A percentile compares a stretch with the other conserved stretches of the same genome.
These are phyloP conservation scores for Mortierella sp. DNA, from an alignment of 371 early-diverging fungal species.

Conservation along the genomic window DNA sequence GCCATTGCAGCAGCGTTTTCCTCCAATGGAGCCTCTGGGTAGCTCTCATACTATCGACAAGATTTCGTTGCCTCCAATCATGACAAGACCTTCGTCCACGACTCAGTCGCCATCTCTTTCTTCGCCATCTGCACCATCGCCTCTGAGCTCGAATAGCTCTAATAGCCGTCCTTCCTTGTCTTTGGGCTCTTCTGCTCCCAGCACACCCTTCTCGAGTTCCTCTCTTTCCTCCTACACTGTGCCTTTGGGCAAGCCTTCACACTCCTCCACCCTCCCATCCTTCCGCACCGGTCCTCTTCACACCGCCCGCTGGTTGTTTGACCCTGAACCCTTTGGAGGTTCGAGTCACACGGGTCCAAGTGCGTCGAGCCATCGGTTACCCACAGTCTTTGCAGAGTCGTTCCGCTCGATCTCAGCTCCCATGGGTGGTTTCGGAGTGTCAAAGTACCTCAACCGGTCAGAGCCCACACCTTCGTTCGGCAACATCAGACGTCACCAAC, in stretches of 20 bases:
- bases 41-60: conserved; percentile 17
- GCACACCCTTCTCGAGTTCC: conserved; percentile 1
- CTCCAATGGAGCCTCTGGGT: conserved; percentile 8
- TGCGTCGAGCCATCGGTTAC: conserved; percentile 27
- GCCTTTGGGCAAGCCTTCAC: conserved; percentile 32
- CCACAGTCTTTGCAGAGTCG: conserved; percentile 44
- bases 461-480: conserved; percentile 32
- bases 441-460: conserved; percentile 49
- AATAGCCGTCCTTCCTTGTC: conserved; percentile 16
- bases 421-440: conserved; percentile 57
- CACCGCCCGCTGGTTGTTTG: conserved; percentile 50
- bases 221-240: conserved; percentile 32
- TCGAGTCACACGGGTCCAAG: conserved; percentile 23
- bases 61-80: conserved; percentile 45
- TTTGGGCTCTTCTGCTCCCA: conserved; percentile 15
- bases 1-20: conserved; percentile 11
- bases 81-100: conserved; percentile 14
- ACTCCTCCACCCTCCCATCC: conserved; percentile 37
- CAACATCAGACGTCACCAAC: conserved; percentile 41
- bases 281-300: conserved; percentile 50
- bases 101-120: conserved; percentile 22
- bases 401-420: conserved; percentile 48
- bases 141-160: conserved; percentile 27
- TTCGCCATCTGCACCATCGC: conserved; percentile 35
- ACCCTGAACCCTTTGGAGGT: conserved; percentile 42